Evolutionary conservation across 2,329 filamentous ascomycete species (phyloP).

Genomic region (Trichoderma endophyticum): DNA sequence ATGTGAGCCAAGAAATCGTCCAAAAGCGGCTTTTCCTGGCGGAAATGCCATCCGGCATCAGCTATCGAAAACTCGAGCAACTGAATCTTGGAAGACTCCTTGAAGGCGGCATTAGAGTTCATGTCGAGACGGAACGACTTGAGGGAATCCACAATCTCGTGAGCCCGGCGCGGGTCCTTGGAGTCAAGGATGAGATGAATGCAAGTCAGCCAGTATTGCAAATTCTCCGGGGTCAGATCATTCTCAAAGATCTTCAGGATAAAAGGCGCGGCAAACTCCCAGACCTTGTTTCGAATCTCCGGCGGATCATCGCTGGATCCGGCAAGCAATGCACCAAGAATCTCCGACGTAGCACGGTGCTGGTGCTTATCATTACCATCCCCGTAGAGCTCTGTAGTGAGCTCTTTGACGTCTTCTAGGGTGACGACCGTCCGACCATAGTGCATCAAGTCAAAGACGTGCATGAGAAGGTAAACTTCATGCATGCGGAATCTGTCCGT

Average conservation of each 20-base stretch:
- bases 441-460: constrained; percentile 86
- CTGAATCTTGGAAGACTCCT: constrained; percentile 95
- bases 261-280: constrained; percentile 88
- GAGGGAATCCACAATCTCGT: constrained; percentile 80
- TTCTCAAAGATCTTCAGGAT: constrained; percentile 85
- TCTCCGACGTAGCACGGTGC: constrained; percentile 91
- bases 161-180: constrained; percentile 83
- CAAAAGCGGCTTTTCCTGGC: constrained; percentile 80
- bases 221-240: constrained; percentile 89
- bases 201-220: constrained; percentile 91
- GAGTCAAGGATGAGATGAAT: constrained; percentile 84
- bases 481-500: constrained; percentile 88
- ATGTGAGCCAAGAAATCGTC: constrained; percentile 87
- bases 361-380: constrained; percentile 98
- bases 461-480: constrained; percentile 80
- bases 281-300: constrained; percentile 71
- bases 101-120: constrained; percentile 94
- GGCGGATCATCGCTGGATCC: constrained; percentile 75
- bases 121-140: constrained; percentile 88
- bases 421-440: constrained; percentile 72
- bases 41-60: constrained; percentile 95
- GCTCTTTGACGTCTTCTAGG: constrained; percentile 82
- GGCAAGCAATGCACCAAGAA: constrained; percentile 78
- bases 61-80: constrained; percentile 83
- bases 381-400: constrained; percentile 74